These are phyloP conservation scores for Neurospora sp. DNA, from an alignment of 495 filamentous ascomycete genomes.

Conservation along the genomic window DNA sequence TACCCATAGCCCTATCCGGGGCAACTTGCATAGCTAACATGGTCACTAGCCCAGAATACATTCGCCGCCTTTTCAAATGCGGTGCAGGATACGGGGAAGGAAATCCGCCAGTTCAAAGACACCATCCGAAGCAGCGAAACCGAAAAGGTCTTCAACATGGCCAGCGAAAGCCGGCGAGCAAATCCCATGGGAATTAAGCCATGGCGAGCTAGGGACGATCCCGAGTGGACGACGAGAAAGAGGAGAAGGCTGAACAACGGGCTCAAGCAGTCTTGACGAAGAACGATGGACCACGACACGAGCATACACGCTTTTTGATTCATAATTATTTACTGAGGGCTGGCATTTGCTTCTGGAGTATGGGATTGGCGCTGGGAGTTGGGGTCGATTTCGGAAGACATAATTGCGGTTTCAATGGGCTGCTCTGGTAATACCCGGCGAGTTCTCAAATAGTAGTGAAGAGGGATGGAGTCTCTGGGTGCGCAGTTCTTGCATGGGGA, in stretches of 20 bases:
- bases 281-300: not conserved
- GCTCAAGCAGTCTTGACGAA: not conserved
- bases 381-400: not conserved
- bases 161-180: constrained; percentile 32
- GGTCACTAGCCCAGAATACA: constrained; percentile 26
- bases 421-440: not conserved
- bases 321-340: not conserved
- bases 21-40: constrained; percentile 7
- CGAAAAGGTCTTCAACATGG: constrained; percentile 31
- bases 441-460: not conserved
- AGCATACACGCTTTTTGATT: not conserved
- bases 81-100: constrained; percentile 24
- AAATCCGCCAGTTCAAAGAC: constrained; percentile 34
- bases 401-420: not conserved
- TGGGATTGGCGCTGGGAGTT: not conserved
- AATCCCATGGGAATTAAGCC: constrained; percentile 39
- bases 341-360: not conserved
- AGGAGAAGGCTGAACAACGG: not conserved
- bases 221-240: constrained; percentile 30
- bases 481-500: not conserved
- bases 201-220: constrained; percentile 40
- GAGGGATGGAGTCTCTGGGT: not conserved
- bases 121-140: constrained; percentile 29
- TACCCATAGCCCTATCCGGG: not conserved
- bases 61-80: constrained; percentile 30